Base-by-base conservation (phyloP, 2,329 filamentous ascomycete species). In the Leptoxyphium fumago region DNA sequence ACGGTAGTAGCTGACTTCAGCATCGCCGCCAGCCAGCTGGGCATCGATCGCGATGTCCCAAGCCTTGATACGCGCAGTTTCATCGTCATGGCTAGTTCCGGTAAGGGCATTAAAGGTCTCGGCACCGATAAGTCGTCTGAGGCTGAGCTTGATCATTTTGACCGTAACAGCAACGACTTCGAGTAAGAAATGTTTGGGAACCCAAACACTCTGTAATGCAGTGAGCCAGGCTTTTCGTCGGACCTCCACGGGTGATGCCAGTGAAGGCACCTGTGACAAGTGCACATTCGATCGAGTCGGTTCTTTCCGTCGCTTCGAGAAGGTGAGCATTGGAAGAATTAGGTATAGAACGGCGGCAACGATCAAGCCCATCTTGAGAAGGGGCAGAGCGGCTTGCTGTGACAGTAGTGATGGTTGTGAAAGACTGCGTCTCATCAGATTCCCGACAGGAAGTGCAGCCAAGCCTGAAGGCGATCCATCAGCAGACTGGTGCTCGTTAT, bases 21-120 rank as follows among this genome's bases (percentile, higher is more conserved):
- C 75, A 62, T 95, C 89, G 11, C 89, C 88, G 38, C 89, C 89
- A 9, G 85, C 85, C 15, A 96, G 73, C 61, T 95, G 89, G 21
- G 89, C 87, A 62, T 96, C 89, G 44, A 95, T 74, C 11, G 88
- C 88, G 55, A 94, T 94, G 29, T 82, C 76, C 89, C 89, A 96
- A 0, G 87, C 85, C 65, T 94, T 91, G 55, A 94, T 75, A 26
- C 89, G 77, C 6, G 85, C 88, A 42, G 75, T 77, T 61, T 95
- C 89, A 60, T 94, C 81, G 46, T 94, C 86, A 52, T 82, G 78
- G 1, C 82, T 89, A 40, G 83, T 75, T 0, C 86, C 85, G 2
- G 84, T 89, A 34, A 94, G 66, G 58, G 78, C 72, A 45, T 87
- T 81, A 60, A 91, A 95, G 9, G 81, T 71, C 26, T 81, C 74